Percentiles rank a stretch among this genome's conserved stretches.
Evolutionary conservation across 768 basidiomycete genomes (phyloP).

Genomic region (Cubamyces lactineus): DNA sequence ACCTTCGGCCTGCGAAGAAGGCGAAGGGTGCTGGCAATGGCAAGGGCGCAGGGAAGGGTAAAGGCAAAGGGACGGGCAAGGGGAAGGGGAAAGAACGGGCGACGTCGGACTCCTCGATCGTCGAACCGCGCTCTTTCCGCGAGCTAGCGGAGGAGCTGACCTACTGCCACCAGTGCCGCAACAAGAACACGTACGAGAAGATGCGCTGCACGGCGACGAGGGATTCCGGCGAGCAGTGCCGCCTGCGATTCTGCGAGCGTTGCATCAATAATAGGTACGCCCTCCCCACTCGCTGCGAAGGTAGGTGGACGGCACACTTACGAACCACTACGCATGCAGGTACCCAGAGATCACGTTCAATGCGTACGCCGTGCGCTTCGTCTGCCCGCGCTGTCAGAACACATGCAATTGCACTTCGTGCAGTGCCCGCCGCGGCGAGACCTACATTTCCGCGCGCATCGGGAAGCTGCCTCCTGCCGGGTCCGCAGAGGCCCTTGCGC

Average conservation of each 20-base stretch:
- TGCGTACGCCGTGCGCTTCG: slow-evolving; percentile 31
- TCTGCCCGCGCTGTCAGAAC: slow-evolving; percentile 49
- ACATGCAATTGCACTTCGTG: slow-evolving; percentile 56
- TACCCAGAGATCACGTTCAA: slow-evolving; percentile 46
- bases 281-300: background rate
- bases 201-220: slow-evolving; percentile 38
- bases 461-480: slow-evolving; percentile 10
- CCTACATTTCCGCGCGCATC: slow-evolving; percentile 39
- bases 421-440: slow-evolving; percentile 48
- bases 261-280: slow-evolving; percentile 40
- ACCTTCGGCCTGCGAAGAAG: background rate
- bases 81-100: slow-evolving; percentile 17
- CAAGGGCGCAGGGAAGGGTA: slow-evolving; percentile 6
- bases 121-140: background rate
- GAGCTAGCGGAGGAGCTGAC: slow-evolving; percentile 20
- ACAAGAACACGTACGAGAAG: slow-evolving; percentile 34
- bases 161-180: slow-evolving; percentile 45
- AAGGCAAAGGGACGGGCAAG: slow-evolving; percentile 20
- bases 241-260: slow-evolving; percentile 39
- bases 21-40: background rate
- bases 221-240: slow-evolving; percentile 31
- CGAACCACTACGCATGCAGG: slow-evolving; percentile 27
- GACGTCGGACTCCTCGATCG: background rate
- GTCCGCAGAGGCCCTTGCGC: slow-evolving; percentile 15
- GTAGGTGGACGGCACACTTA: background rate